Percentiles rank a stretch among this genome's conserved stretches.
Conservation (phyloP, 1,139 yeast species). For the Kluyveromyces marxianus region DNA sequence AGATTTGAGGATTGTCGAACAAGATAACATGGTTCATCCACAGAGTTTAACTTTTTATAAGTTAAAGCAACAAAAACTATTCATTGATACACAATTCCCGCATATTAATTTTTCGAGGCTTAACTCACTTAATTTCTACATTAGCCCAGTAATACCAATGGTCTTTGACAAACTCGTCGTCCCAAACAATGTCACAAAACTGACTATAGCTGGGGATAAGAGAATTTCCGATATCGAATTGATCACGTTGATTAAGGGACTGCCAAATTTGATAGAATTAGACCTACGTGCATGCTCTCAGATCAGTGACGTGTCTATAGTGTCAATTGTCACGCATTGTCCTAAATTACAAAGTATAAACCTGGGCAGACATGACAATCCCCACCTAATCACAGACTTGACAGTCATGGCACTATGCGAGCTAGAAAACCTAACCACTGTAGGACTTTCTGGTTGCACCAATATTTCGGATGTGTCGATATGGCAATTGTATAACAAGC, state of each 20-base stretch:
- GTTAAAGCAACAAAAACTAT: neutral
- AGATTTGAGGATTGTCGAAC: slow-evolving; percentile 1
- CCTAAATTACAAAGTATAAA: slow-evolving; percentile 50
- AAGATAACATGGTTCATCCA: slow-evolving; percentile 1
- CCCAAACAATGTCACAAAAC: slow-evolving; percentile 40
- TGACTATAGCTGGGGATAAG: slow-evolving; percentile 72
- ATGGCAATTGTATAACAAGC: slow-evolving; percentile 67
- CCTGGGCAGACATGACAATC: slow-evolving; percentile 70
- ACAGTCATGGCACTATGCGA: slow-evolving; percentile 53
- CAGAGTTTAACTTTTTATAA: slow-evolving; percentile 1
- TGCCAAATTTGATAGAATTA: slow-evolving; percentile 55
- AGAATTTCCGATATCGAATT: slow-evolving; percentile 55
- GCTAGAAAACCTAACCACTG: slow-evolving; percentile 51
- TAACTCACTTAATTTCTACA: slow-evolving; percentile 68
- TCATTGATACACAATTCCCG: slow-evolving; percentile 1
- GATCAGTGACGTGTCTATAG: slow-evolving; percentile 68
- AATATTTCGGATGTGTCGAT: slow-evolving; percentile 60
- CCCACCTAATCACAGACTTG: slow-evolving; percentile 63
- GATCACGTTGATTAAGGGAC: slow-evolving; percentile 40
- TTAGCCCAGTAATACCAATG: slow-evolving; percentile 71
- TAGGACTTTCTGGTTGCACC: slow-evolving; percentile 86
- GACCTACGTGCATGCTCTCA: slow-evolving; percentile 83
- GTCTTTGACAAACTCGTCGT: slow-evolving; percentile 31
- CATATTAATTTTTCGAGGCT: slow-evolving; percentile 23
- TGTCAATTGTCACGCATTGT: slow-evolving; percentile 56